Base-by-base conservation (phyloP, 352 stramenopile species). In the Globisporangium parvum region DNA sequence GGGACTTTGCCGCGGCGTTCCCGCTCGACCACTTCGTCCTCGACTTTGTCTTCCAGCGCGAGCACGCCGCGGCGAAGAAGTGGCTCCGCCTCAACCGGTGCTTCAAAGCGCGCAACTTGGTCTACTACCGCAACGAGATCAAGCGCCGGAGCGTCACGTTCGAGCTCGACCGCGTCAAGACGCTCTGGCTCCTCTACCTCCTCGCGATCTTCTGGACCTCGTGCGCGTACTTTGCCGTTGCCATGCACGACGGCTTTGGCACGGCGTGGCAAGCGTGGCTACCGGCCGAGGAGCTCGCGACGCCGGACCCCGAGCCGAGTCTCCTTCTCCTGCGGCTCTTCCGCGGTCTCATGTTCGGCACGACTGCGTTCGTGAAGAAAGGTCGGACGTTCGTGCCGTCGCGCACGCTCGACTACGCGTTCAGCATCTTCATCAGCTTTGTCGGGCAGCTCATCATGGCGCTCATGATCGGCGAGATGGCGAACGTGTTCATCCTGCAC, bases 391-490 rank as follows among this genome's bases (percentile, higher is more conserved):
- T 87, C 26, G 53, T 73, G 2, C 73, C 76, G 4, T 67, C 58
- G 11, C 62, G 63, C 0, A 63, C 74, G 37, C 55, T 85, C 12
- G 67, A 84, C 46, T 75, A 73, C 14, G 63, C 63, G 18, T 87
- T 87, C 46, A 75, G 65, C 18, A 77, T 87, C 44, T 41, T 70
- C 28, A 65, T 81, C 6, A 81, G 69, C 42, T 84, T 87, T 37
- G 44, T 69, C 6, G 75, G 80, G 0, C 74, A 86, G 55, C 65
- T 90, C 18, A 62, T 80, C 47, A 90, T 87, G 80, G 74, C 75
- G n/a, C 65, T 87, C 15, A 88, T 90, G 75, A 88, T 90, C 50
- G 74, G 77, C 18, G 75, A 88, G 57, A 76, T 88, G 54, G 78
- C 77, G 3, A 84, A 79, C 31, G 57, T 90, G 0, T 85, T 81